Evolutionary conservation across 768 basidiomycete genomes (phyloP), one percentile per base, ranked within the genome.

Genomic region (Melanogaster broomeanus): DNA sequence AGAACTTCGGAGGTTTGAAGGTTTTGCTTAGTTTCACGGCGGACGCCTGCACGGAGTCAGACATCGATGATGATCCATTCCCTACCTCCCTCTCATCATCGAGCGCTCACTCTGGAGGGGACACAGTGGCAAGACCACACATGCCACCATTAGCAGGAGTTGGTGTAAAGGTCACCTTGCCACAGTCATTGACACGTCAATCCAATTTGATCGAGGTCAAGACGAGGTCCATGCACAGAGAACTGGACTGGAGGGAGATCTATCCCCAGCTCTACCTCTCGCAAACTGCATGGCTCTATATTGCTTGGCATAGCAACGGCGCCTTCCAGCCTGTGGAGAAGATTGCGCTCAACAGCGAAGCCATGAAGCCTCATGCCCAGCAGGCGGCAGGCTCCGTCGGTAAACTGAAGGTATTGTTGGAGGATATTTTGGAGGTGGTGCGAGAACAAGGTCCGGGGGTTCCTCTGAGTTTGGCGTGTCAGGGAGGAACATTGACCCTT

Each of bases 261-360:
- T 88, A 82, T 63, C 80, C 83, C 0, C 87, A 89, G 61, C 67
- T 89, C 12, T 84, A 78, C 62, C 76, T 90, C 48, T 87, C 88
- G 6, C 83, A 85, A 61, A 89, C 85, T 0, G 69, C 76, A 2
- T 77, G 81, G 57, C 75, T 83, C 51, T 83, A 80, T 61, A 69
- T 87, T 47, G 87, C 78, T 0, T 68, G 78, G 37, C 87, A 90
- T 62, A 60, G 71, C 13, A 64, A 72, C 3, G 88, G 88, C 1
- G 66, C 35, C 1, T 89, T 90, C 64, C 58, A 62, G 4, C 63
- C 69, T 10, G 68, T 86, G 7, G 68, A 75, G 45, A 84, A 85
- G 63, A 50, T 68, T 16, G 66, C 72, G 37, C 74, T 76, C 39
- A 68, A 77, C 5, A 44, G 60, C 7, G 30, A 54, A 3, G 45